phyloP scores from a whole-genome alignment of 2,329 filamentous ascomycete genomes.

The Fusarium sp. region DNA sequence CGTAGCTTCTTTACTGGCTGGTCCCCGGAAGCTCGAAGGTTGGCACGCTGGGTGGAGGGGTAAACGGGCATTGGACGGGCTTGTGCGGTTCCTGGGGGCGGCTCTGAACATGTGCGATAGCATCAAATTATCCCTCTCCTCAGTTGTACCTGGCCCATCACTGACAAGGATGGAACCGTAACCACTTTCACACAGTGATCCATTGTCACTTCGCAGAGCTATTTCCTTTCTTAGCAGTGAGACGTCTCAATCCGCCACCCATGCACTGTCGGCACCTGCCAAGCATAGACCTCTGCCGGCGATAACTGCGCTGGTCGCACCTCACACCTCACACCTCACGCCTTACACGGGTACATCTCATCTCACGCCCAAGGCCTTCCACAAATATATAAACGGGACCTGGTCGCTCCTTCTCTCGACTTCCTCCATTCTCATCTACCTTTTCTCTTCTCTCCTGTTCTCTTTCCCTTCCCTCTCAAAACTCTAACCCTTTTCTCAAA shows the following conservation, averaged over 20 bases:
- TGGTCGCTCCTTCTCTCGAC: conserved; percentile 17
- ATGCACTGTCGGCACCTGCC: conserved; percentile 34
- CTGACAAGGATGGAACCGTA: neutral
- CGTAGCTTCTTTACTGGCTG: conserved; percentile 22
- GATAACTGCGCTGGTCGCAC: conserved; percentile 28
- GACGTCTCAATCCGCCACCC: conserved; percentile 32
- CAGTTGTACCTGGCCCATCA: conserved; percentile 1
- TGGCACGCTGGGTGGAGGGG: conserved; percentile 27
- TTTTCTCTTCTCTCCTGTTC: neutral
- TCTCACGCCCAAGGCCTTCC: conserved; percentile 24
- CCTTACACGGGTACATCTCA: neutral
- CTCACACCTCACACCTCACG: neutral
- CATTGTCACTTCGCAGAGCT: conserved; percentile 5
- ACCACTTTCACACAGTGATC: conserved; percentile 8
- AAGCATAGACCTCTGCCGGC: conserved; percentile 23
- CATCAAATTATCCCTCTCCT: conserved; percentile 18
- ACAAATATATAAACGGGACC: conserved; percentile 40
- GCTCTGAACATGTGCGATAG: conserved; percentile 23
- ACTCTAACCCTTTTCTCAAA: neutral
- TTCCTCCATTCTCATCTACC: conserved; percentile 17
- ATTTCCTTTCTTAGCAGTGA: conserved; percentile 27
- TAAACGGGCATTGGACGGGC: conserved; percentile 21
- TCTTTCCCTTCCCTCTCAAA: conserved; percentile 6
- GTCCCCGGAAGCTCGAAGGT: conserved; percentile 22
- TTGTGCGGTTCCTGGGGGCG: neutral